Evolutionary conservation across 306 rosid species (phyloP), one percentile per base, ranked within the genome.

Genomic region (Glycine latifolia): DNA sequence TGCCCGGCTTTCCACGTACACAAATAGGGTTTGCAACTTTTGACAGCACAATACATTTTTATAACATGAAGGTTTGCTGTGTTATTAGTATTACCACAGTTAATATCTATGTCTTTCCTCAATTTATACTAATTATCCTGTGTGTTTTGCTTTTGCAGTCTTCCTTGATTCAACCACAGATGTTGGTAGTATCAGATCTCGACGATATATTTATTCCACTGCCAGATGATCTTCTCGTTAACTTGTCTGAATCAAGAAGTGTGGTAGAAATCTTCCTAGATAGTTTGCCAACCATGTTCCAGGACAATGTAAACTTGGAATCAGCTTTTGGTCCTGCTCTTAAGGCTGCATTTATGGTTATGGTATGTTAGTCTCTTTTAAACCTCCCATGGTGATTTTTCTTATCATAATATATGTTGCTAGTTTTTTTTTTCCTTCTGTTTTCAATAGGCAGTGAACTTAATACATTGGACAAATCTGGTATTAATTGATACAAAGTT

Each of bases 301-400:
- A 87, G 83, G 97, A 92, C 86, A 96, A 96, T 74, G 78, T 83
- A 73, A 96, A 96, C 86, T 72, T 96, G 84, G 99, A 96, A 87
- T 96, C 99, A 75, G 97, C 98, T 81, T 94, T 96, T 71, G 99
- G 99, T 76, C 99, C 99, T 3, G 94, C 99, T 77, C 94, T 96
- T 67, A 96, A 93, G 83, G 95, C 97, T 62, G 91, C 97, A 4
- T 91, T 88, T 76, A 92, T 96, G 98, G 91, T 96, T 86, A 92
- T 96, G 99, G 99, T 96, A 74, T 79, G 92, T 67, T n/a, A 49
- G 43, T 54, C 68, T 35, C 61, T 73, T 77, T 76, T 50, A 47
- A 59, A 44, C 49, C 63, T 81, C 63, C 33, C 54, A 52, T 39
- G 66, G 67, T 89, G 49, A 15, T 9, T 31, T 31, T 80, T 60